A percentile compares a stretch with the other conserved stretches of the same genome.
These are phyloP conservation scores for Cryphonectria parasitica DNA, from an alignment of 2,329 filamentous ascomycete genomes.

Conservation along the genomic window DNA sequence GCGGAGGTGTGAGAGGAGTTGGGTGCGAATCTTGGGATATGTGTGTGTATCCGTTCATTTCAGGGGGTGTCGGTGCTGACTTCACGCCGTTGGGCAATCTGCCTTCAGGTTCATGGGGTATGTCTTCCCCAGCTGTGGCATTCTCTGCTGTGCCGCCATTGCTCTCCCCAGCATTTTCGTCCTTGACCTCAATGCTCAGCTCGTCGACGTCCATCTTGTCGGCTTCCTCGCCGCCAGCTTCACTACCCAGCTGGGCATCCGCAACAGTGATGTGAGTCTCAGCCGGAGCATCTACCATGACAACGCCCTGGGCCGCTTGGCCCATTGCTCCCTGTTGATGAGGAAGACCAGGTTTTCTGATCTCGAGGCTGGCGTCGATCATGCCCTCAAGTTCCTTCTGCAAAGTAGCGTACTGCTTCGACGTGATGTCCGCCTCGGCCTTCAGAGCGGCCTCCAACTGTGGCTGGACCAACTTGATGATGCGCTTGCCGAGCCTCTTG, in stretches of 20 bases:
- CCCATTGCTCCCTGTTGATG: constrained; percentile 43
- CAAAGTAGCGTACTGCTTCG: constrained; percentile 70
- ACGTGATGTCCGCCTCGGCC: constrained; percentile 80
- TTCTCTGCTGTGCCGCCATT: constrained; percentile 38
- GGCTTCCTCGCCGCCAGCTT: constrained; percentile 34
- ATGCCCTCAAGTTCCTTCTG: constrained; percentile 75
- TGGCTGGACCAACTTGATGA: constrained; percentile 81
- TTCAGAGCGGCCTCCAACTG: constrained; percentile 74
- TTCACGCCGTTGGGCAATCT: constrained; percentile 37
- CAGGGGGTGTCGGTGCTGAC: constrained; percentile 50
- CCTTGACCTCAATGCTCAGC: constrained; percentile 40
- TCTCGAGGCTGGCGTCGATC: constrained; percentile 69
- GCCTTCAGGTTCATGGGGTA: constrained; percentile 33
- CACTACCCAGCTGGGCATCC: constrained; percentile 41
- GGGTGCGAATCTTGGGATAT: constrained; percentile 40
- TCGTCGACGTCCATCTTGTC: constrained; percentile 36
- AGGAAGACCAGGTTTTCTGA: constrained; percentile 47
- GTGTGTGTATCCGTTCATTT: constrained; percentile 50
- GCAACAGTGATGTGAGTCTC: constrained; percentile 53
- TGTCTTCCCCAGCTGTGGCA: constrained; percentile 36
- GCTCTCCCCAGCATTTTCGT: constrained; percentile 35
- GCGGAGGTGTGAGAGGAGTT: constrained; percentile 67
- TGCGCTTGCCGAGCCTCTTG: constrained; percentile 84
- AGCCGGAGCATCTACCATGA: constrained; percentile 55
- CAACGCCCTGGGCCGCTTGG: constrained; percentile 49